phyloP scores from a whole-genome alignment of 2,329 filamentous ascomycete genomes.

The Ceratocystis lukuohia region DNA sequence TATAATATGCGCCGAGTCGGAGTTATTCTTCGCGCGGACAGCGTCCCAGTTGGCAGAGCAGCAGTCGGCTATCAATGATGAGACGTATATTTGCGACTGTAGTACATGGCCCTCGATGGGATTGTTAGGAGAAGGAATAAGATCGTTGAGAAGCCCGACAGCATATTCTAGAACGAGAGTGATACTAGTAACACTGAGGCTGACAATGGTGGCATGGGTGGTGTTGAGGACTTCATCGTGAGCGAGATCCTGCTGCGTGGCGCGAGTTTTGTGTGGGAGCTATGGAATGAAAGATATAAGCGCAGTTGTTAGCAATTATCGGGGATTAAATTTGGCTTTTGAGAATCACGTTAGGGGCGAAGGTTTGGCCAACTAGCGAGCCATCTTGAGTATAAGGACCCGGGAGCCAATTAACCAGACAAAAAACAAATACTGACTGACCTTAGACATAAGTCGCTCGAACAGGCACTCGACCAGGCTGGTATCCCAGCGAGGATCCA shows the following conservation, averaged over 20 bases:
- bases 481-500: slow-evolving; percentile 31
- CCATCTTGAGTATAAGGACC: no score
- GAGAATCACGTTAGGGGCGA: background rate
- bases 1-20: slow-evolving; percentile 18
- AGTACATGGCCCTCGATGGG: slow-evolving; percentile 41
- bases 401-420: background rate
- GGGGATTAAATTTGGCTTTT: background rate
- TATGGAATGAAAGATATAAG: slow-evolving; percentile 23
- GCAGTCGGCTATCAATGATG: slow-evolving; percentile 51
- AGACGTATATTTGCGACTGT: slow-evolving; percentile 50
- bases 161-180: slow-evolving; percentile 43
- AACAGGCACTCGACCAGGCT: slow-evolving; percentile 45
- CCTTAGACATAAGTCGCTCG: slow-evolving; percentile 45
- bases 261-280: slow-evolving; percentile 52
- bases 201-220: slow-evolving; percentile 47
- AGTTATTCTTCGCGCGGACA: slow-evolving; percentile 25
- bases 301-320: slow-evolving; percentile 2
- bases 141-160: slow-evolving; percentile 44
- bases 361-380: no score
- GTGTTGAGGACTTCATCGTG: slow-evolving; percentile 49
- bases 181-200: slow-evolving; percentile 43
- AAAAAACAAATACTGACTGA: slow-evolving; percentile 27
- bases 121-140: slow-evolving; percentile 39
- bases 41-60: slow-evolving; percentile 47
- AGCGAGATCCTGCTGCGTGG: slow-evolving; percentile 40